Evolutionary conservation across 2,329 filamentous ascomycete species (phyloP), one percentile per base, ranked within the genome.

Genomic region (Fusarium sp.): DNA sequence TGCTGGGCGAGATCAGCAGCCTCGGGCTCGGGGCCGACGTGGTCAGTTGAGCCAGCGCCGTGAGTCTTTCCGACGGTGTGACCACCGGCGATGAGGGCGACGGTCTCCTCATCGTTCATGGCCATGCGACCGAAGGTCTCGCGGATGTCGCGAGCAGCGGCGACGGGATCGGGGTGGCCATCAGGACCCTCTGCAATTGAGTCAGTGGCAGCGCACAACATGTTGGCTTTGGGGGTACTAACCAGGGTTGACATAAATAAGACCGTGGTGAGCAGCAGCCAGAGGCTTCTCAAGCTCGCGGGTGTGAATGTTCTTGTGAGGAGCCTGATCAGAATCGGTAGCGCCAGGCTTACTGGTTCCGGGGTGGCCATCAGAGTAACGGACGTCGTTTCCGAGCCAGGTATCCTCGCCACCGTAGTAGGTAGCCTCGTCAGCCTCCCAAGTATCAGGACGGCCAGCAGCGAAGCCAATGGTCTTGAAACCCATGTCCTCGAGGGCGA

Each of bases 61-160:
- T 95, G 93, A 1, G 92, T 93, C 88, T 95, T 95, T 78, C 93
- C 93, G 75, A 95, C 94, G n/a, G 90, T 87, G 86, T 95, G 93
- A 33, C 93, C 93, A 78, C 93, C 93, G 44, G 91, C 91, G 79
- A 95, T 95, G 47, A 95, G 84, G 11, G 93, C 92, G 55, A 93
- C 92, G 0, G 93, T 95, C 86, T 95, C 93, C 82, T 93, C 90
- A 79, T 94, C 92, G 79, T 93, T 90, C 93, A 95, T 95, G 71
- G 90, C 92, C 92, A 95, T 95, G 81, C 92, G 92, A 74, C 86
- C 86, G 76, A 95, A 95, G 35, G 93, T 93, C 65, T 86, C 87
- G 73, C 92, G 91, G 79, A 95, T 95, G 77, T 95, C 93, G 65
- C 86, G 83, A 47, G 90, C 93, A 6, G 93, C 87, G 15, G 91